Evolutionary conservation across 371 early-diverging fungal species (phyloP).

Genomic region (Rhizomucor miehei): DNA sequence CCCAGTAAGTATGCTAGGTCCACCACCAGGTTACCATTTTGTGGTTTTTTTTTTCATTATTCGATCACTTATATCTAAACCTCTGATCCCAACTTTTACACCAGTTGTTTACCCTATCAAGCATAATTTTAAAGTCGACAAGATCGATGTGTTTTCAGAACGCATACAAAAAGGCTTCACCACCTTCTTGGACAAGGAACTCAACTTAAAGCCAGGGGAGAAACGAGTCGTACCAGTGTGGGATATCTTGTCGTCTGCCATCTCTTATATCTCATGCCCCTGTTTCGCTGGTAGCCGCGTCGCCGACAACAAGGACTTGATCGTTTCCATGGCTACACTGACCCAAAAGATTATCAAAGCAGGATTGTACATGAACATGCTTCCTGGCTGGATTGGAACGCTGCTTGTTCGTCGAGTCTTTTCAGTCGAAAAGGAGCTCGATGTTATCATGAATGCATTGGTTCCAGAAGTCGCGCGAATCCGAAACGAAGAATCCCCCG

Average conservation of each 20-base stretch:
- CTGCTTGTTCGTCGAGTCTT: constrained; percentile 20
- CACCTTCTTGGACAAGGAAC: constrained; percentile 10
- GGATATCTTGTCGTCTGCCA: constrained; percentile 13
- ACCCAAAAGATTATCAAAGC: constrained; percentile 33
- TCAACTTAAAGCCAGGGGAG: constrained; percentile 21
- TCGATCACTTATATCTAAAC: background rate
- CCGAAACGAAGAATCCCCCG: constrained; percentile 11
- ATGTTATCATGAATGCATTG: constrained; percentile 26
- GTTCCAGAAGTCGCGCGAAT: constrained; percentile 23
- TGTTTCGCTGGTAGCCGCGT: constrained; percentile 34
- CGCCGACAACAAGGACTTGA: constrained; percentile 17
- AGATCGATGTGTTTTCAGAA: constrained; percentile 27
- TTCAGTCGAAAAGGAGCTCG: constrained; percentile 32
- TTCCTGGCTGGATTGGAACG: constrained; percentile 25
- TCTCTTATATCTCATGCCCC: constrained; percentile 27
- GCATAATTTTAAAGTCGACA: constrained; percentile 33
- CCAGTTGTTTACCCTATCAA: constrained; percentile 26
- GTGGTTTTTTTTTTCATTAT: background rate
- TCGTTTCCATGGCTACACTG: constrained; percentile 27
- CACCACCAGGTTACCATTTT: no score
- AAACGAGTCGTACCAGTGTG: constrained; percentile 9
- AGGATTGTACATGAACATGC: constrained; percentile 14
- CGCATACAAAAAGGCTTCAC: constrained; percentile 25
- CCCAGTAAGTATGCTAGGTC: no score
- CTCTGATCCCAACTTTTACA: background rate